Evolutionary conservation across 805 yeast genomes (phyloP), one percentile per base, ranked within the genome.

Genomic region (Millerago galiae): DNA sequence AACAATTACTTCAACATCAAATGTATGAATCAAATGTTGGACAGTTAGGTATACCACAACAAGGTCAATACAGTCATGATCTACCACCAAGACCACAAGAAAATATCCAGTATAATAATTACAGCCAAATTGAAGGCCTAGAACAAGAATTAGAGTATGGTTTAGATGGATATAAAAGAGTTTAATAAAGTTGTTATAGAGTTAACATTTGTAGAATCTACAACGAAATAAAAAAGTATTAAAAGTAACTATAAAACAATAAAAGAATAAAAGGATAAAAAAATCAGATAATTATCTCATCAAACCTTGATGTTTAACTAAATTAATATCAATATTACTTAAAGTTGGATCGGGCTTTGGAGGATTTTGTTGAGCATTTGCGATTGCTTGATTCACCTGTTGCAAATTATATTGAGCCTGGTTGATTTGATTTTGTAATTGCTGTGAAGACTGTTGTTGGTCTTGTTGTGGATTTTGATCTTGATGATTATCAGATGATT

Each of bases 121-220:
- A 40, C 9, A 27, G 54, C 17, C 54, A 52, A 8, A 56, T 67
- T 31, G 56, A 67, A 27, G 82, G 77, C 41, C 58, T 81, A 34
- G 89, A 81, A 50, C 75, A 71, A 47, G 89, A 82, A 48, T 58
- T 81, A 52, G 86, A 79, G 48, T 81, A 71, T 57, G 88, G 88
- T 2, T 58, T 81, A 35, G 88, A 82, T 60, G 58, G 50, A 3
- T 44, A 32, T 31, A 46, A 38, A 29, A 45, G 42, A 34, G 6
- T 41, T 5, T 45, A 35, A 49, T 26, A 34, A 14, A 31, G 10
- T 14, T 24, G 21, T 18, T 8, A 18, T n/a, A 34, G 10, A 21
- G 8, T 24, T 15, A 15, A 15, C 15, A 6, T 15, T 9, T 29
- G n/a, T 29, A n/a, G 7, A n/a, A 8, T 29, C 14, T 7, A 5